Percentiles rank a stretch among this genome's conserved stretches.
These are phyloP conservation scores for Phalaenopsis aphrodite DNA, from an alignment of 106 monocot genomes.

Conservation along the genomic window DNA sequence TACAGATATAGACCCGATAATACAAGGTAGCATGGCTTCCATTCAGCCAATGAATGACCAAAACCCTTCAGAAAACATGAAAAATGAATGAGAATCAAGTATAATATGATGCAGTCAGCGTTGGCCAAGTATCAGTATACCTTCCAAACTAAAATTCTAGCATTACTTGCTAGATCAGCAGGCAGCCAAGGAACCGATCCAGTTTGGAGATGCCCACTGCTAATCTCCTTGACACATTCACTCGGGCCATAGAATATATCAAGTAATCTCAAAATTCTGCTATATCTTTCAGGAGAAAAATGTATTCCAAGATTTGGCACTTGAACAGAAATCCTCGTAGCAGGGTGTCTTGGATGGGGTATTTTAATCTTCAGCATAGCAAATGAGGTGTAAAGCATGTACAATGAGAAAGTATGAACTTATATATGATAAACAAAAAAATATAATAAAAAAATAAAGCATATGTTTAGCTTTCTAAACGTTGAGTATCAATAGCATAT, in stretches of 20 bases:
- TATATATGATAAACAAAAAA: neutral
- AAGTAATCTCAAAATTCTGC: conserved; percentile 57
- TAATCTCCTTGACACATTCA: conserved; percentile 28
- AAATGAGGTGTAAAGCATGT: conserved; percentile 5
- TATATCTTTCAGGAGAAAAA: conserved; percentile 85
- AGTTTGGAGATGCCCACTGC: conserved; percentile 16
- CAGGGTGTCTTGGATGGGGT: conserved; percentile 77
- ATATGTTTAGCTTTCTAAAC: neutral
- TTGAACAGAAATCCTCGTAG: conserved; percentile 83
- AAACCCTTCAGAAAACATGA: conserved; percentile 52
- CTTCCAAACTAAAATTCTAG: conserved; percentile 89
- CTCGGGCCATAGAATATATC: conserved; percentile 50
- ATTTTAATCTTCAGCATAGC: conserved; percentile 63
- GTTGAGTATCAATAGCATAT: neutral
- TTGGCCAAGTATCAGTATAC: conserved; percentile 25
- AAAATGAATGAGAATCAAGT: neutral
- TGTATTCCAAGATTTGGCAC: conserved; percentile 84
- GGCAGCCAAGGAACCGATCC: conserved; percentile 51
- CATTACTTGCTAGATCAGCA: conserved; percentile 66
- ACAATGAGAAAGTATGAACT: neutral
- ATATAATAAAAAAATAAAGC: neutral
- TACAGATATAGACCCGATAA: conserved; percentile 96
- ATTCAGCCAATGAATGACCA: conserved; percentile 85
- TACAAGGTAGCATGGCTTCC: conserved; percentile 80
- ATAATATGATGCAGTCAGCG: neutral